Evolutionary conservation across 768 basidiomycete genomes (phyloP).

Genomic region (Suillus cothurnatus): DNA sequence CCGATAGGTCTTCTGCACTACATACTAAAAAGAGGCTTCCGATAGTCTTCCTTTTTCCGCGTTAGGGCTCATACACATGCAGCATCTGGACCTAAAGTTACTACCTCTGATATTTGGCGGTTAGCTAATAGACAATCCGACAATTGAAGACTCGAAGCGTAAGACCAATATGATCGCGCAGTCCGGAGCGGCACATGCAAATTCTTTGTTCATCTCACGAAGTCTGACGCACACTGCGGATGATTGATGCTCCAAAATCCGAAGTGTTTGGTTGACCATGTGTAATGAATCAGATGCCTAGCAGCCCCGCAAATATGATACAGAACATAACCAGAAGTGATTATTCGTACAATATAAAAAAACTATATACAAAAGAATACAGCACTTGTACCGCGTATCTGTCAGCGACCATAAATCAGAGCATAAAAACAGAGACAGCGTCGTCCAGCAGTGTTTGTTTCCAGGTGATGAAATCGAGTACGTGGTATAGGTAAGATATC

Average conservation of each 20-base stretch:
- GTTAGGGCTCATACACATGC: not conserved
- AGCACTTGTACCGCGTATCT: not conserved
- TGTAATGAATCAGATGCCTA: not conserved
- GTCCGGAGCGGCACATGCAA: not conserved
- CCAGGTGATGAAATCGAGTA: not conserved
- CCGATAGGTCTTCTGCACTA: not conserved
- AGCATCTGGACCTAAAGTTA: not conserved
- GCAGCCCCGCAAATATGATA: not conserved
- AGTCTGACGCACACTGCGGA: not conserved
- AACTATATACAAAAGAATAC: slow-evolving; percentile 4
- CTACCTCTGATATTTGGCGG: not conserved
- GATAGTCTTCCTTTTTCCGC: slow-evolving; percentile 1
- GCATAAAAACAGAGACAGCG: not conserved
- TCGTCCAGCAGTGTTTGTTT: not conserved
- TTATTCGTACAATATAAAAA: slow-evolving; percentile 1
- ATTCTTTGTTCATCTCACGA: not conserved
- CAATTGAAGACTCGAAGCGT: not conserved
- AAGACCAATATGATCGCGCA: not conserved
- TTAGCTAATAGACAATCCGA: not conserved
- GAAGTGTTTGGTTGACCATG: not conserved
- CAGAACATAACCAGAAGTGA: not conserved
- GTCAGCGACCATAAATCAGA: slow-evolving; percentile 1
- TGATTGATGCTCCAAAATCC: not conserved
- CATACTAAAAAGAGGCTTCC: not conserved
- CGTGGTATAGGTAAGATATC: slow-evolving; percentile 3